Base-by-base conservation (phyloP, 2,329 filamentous ascomycete genomes). In the Ophiostoma quercus region DNA sequence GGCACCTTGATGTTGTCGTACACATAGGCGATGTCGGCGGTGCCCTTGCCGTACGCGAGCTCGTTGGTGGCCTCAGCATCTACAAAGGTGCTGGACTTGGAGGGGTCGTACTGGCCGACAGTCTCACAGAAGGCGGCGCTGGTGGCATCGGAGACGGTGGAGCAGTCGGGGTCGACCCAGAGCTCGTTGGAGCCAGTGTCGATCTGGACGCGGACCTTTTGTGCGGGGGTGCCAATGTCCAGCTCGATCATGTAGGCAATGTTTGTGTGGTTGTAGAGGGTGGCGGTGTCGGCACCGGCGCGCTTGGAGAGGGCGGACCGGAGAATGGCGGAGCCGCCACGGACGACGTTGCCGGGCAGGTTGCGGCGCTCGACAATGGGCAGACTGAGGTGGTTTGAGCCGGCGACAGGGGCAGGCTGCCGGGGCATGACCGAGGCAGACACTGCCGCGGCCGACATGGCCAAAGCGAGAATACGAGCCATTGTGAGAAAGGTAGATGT, bases 91-190 rank as follows among this genome's bases (percentile, higher is more conserved):
- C 76, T 77, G 0, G 82, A 84, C 2, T 73, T 71, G 4, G 71
- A 67, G 2, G 79, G 74, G 62, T 79, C 74, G 74, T 84, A 84
- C 65, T 74, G 74, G 57, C 82, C 82, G 16, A 80, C 75, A 16
- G 76, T 77, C 19, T 76, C 72, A 74, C 82, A 84, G 72, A 82
- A 82, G 25, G 71, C 57, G 29, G 62, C 57, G 19, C 73, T 75
- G 39, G 74, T 72, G 67, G 81, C 76, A 3, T 76, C 73, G 14
- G 74, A 66, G 12, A 88, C 78, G 2, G 75, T 75, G 12, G 83
- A 85, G 75, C 83, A 85, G 71, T 84, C 81, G 0, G 86, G 83
- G 74, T 91, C 90, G 7, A 85, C 82, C 82, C 84, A 86, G 37
- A 86, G 79, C 77, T 86, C 84, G 71, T 83, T 83, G 54, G 83